These are phyloP conservation scores for Meyerozyma sp. DNA, from an alignment of 1,139 yeast genomes.

Conservation along the genomic window DNA sequence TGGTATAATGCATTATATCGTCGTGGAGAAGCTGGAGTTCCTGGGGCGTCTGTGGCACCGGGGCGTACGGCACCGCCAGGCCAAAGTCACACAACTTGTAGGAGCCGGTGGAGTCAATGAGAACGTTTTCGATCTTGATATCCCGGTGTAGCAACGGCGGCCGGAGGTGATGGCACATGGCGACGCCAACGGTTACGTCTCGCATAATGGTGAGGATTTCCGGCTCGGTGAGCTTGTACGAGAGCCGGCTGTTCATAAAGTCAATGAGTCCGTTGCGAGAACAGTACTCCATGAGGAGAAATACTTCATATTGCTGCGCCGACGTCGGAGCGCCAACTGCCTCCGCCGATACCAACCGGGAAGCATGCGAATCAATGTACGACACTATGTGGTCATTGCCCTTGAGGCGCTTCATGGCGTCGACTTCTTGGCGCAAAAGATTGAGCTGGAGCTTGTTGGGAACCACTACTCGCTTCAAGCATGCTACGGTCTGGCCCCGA, in stretches of 20 bases:
- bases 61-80: conserved; percentile 68
- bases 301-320: conserved; percentile 70
- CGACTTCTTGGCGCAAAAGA: conserved; percentile 71
- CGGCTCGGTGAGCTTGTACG: conserved; percentile 71
- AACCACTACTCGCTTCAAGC: conserved; percentile 71
- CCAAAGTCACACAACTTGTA: conserved; percentile 94
- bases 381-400: conserved; percentile 79
- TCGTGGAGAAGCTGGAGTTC: conserved; percentile 69
- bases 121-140: conserved; percentile 90
- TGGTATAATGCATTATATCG: conserved; percentile 85
- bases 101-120: conserved; percentile 65
- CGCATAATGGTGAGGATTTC: conserved; percentile 81
- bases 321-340: conserved; percentile 14
- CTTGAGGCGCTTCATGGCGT: conserved; percentile 73
- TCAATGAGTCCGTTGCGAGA: conserved; percentile 82
- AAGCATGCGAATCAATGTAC: conserved; percentile 92
- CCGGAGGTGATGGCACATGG: conserved; percentile 78
- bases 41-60: conserved; percentile 59
- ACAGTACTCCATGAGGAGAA: conserved; percentile 90
- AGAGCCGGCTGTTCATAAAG: conserved; percentile 87
- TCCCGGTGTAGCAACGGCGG: conserved; percentile 90
- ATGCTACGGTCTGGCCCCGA: conserved; percentile 46
- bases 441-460: conserved; percentile 68
- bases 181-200: conserved; percentile 78
- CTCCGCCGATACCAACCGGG: conserved; percentile 35